phyloP scores from a whole-genome alignment of 225 moss, liverwort and hornwort genomes.

The Polytrichum formosum region DNA sequence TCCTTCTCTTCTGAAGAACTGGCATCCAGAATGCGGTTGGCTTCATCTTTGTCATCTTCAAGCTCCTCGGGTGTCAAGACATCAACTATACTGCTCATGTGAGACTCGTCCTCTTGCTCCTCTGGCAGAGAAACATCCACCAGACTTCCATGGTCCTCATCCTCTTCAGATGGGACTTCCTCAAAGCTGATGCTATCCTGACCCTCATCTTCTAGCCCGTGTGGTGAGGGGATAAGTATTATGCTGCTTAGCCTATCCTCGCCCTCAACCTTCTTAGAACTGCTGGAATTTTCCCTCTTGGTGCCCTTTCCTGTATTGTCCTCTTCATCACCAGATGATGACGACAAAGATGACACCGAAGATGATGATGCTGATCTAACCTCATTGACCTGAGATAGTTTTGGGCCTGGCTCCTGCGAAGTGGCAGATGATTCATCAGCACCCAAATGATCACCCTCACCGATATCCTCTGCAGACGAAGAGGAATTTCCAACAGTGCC shows the following conservation, averaged over 20 bases:
- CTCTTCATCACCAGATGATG: conserved; percentile 26
- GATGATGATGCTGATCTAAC: conserved; percentile 6
- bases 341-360: conserved; percentile 9
- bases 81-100: conserved; percentile 8
- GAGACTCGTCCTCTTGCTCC: conserved; percentile 16
- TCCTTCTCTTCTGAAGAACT: background rate
- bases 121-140: conserved; percentile 21
- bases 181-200: conserved; percentile 31
- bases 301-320: conserved; percentile 9
- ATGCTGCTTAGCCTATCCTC: conserved; percentile 36
- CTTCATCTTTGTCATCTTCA: no score
- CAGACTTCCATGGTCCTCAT: conserved; percentile 21
- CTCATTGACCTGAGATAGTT: conserved; percentile 17
- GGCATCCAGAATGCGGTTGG: no score
- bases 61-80: conserved; percentile 12
- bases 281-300: conserved; percentile 27
- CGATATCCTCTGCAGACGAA: conserved; percentile 32
- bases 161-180: conserved; percentile 31
- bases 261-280: conserved; percentile 38
- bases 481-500: conserved; percentile 39
- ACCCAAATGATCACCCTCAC: conserved; percentile 22
- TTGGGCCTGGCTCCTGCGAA: conserved; percentile 23
- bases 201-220: conserved; percentile 29
- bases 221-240: conserved; percentile 30
- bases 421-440: conserved; percentile 25